A percentile compares a stretch with the other conserved stretches of the same genome.
These are phyloP conservation scores for Starmerella stigmatis DNA, from an alignment of 805 yeast genomes.

Conservation along the genomic window DNA sequence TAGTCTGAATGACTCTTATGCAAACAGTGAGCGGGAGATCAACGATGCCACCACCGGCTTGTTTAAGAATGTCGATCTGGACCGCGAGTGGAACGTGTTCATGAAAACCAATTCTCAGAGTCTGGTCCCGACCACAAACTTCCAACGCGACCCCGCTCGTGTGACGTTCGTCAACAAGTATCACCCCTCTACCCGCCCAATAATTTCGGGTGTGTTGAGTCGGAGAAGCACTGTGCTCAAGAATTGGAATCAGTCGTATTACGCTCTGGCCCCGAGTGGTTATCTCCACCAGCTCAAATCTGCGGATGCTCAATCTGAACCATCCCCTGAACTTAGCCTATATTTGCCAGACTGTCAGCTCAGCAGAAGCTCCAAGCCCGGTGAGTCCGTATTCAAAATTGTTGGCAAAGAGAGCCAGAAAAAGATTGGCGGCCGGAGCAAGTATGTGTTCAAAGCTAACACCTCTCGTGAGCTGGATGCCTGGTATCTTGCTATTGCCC, in stretches of 20 bases:
- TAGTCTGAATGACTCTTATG: constrained; percentile 28
- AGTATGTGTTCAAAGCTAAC: constrained; percentile 36
- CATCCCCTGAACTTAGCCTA: constrained; percentile 37
- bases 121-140: constrained; percentile 31
- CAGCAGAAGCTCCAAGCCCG: constrained; percentile 31
- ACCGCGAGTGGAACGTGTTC: constrained; percentile 40
- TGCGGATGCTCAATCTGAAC: constrained; percentile 11
- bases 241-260: constrained; percentile 36
- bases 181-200: constrained; percentile 37
- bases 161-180: constrained; percentile 35
- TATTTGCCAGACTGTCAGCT: constrained; percentile 40
- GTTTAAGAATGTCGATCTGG: constrained; percentile 32
- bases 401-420: constrained; percentile 37
- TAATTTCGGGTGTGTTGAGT: constrained; percentile 39
- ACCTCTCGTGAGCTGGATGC: constrained; percentile 37
- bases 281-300: constrained; percentile 34
- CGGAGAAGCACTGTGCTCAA: constrained; percentile 38
- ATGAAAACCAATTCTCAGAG: constrained; percentile 27
- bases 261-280: constrained; percentile 39
- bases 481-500: constrained; percentile 37
- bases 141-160: constrained; percentile 33
- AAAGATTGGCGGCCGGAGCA: constrained; percentile 29
- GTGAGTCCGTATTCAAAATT: constrained; percentile 35
- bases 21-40: constrained; percentile 27
- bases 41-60: constrained; percentile 29